A percentile compares a stretch with the other conserved stretches of the same genome.
Evolutionary conservation across 2,329 filamentous ascomycete genomes (phyloP).

Genomic region (Paradendryphiella salina): DNA sequence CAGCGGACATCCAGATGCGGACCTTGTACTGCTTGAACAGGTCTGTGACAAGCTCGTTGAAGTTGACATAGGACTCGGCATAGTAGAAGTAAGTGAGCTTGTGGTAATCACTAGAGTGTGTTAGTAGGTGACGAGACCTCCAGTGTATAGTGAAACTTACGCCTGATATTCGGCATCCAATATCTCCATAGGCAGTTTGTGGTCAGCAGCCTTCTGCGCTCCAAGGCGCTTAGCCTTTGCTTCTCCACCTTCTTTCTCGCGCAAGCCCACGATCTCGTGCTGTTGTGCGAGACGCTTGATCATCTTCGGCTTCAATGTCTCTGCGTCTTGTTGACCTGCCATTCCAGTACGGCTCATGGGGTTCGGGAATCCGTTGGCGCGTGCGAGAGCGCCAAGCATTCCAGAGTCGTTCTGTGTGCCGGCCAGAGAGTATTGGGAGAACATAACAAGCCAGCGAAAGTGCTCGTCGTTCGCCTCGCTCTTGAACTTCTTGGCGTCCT

Average conservation of each 20-base stretch:
- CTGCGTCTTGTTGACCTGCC: slow-evolving; percentile 49
- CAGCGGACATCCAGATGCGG: slow-evolving; percentile 98
- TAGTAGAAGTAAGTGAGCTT: slow-evolving; percentile 99
- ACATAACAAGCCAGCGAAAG: slow-evolving; percentile 99
- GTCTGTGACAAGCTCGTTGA: slow-evolving; percentile 95
- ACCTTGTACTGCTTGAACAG: slow-evolving; percentile 99
- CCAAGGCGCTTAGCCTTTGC: slow-evolving; percentile 96
- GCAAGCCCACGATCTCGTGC: slow-evolving; percentile 84
- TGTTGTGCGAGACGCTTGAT: slow-evolving; percentile 93
- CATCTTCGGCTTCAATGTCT: slow-evolving; percentile 84
- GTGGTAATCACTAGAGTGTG: slow-evolving; percentile 80
- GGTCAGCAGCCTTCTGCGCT: slow-evolving; percentile 94
- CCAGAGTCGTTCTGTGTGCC: slow-evolving; percentile 51
- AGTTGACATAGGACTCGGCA: slow-evolving; percentile 97
- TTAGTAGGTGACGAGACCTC: slow-evolving; percentile 29
- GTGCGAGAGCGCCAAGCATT: slow-evolving; percentile 51
- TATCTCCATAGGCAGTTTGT: slow-evolving; percentile 96
- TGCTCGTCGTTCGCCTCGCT: slow-evolving; percentile 93
- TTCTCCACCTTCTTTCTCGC: slow-evolving; percentile 96
- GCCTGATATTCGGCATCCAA: slow-evolving; percentile 98
- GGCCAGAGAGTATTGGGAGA: slow-evolving; percentile 64
- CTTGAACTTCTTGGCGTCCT: slow-evolving; percentile 84
- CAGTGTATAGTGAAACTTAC: slow-evolving; percentile 60
- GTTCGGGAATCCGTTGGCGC: slow-evolving; percentile 40
- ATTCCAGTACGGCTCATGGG: slow-evolving; percentile 53